Base-by-base conservation (phyloP, 257 asterid genomes). In the Salvia miltiorrhiza region DNA sequence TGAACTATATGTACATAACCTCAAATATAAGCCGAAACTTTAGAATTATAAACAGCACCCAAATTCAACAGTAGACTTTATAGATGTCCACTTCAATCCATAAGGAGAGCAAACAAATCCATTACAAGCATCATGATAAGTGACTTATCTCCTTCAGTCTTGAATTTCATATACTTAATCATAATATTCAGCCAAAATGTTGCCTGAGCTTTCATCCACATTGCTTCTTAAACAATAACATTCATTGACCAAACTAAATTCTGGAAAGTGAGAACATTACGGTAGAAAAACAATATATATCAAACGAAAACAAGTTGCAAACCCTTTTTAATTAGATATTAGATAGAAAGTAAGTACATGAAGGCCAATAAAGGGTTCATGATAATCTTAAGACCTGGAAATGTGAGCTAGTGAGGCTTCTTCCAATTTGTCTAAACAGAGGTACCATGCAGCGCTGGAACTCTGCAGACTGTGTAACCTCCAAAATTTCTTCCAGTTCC, bases 401-500 rank as follows among this genome's bases (percentile, higher is more conserved):
- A 72, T 92, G 98, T 5, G 93, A 77, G 80, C 97, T 92, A 65
- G 81, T 86, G 80, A 92, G 83, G 81, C 98, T 79, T 67, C 88
- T 83, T 58, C 85, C 93, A 76, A 89, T 81, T 80, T 85, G 96
- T 75, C 88, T 77, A 66, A 89, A 92, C 59, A 92, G 83, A 19
- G 98, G 97, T 50, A 87, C 93, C 87, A 92, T 77, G 67, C 95
- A 87, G 45, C 87, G 96, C 76, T 85, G 88, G 67, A 92, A 88
- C 79, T 89, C 96, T 39, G 83, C 87, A 63, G 87, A 81, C 76
- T 87, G 96, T 7, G 96, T 89, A 69, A 73, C 83, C 79, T 92
- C 97, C 82, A 92, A 75, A 67, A 92, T 67, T 79, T 92, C 97
- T 82, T 89, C 98, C 35, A 92, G 73, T 71, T 92, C 97, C 77